Base-by-base conservation (phyloP, 177 flowering plant species). In the Vitis hybrid region DNA sequence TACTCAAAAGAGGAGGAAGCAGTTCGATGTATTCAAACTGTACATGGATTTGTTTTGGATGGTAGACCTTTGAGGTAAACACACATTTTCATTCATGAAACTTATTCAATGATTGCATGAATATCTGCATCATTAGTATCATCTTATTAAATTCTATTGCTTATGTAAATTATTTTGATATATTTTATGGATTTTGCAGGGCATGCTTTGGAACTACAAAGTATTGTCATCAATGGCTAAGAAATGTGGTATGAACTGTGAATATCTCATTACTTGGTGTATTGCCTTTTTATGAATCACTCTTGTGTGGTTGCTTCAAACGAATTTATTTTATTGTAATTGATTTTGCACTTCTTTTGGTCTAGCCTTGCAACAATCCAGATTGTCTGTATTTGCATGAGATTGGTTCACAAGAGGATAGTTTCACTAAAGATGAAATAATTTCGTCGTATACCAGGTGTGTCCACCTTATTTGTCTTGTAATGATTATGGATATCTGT, bases 351-450 rank as follows among this genome's bases (percentile, higher is more conserved):
- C 34, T 49, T 56, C 19, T 62, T 50, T 62, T 70, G 69, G 4
- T 78, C 23, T 86, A 89, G 94, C 90, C 92, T 62, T 89, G 94
- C 85, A 88, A 72, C 87, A 96, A 96, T 80, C 95, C 91, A 62
- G 98, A 96, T 80, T 96, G 99, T 75, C 78, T 96, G 57, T 96
- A 96, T 82, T 83, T 96, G 90, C 99, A 96, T 80, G 99, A 96
- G 72, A 68, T 92, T 80, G 98, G 99, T 45, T 82, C 94, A 18
- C 92, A 89, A 75, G 99, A 93, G 76, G 98, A 93, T 75, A 96
- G 98, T 79, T 96, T 91, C 60, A 85, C 95, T 3, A 93, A 96
- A 81, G 99, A 96, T 85, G 98, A 91, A 83, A 84, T 89, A 34
- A 83, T 92, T 75, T 87, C 99, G 23, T 89, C 93, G 11, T 89